phyloP scores from a whole-genome alignment of 306 rosid species.

The Mimosa pudica region DNA sequence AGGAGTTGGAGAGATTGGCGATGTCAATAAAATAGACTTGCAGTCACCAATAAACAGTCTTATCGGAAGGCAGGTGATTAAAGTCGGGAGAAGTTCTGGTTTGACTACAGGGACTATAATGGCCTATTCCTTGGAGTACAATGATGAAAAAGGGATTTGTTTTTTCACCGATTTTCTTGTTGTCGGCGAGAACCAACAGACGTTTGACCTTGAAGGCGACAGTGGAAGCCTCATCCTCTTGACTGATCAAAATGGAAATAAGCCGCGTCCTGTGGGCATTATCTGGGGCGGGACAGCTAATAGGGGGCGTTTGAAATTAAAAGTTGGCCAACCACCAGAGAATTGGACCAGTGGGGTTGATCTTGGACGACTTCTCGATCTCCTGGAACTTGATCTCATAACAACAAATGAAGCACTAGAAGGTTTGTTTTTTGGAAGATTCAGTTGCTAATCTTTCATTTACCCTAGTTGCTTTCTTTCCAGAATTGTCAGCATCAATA shows the following conservation, averaged over 20 bases:
- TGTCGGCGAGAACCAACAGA: constrained; percentile 96
- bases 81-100: constrained; percentile 99
- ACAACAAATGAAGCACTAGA: constrained; percentile 75
- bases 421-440: constrained; percentile 66
- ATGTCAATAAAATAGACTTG: constrained; percentile 82
- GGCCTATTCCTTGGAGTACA: constrained; percentile 97
- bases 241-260: constrained; percentile 74
- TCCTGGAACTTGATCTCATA: constrained; percentile 90
- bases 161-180: constrained; percentile 99
- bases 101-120: constrained; percentile 89
- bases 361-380: constrained; percentile 96
- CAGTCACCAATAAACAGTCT: constrained; percentile 93
- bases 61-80: constrained; percentile 87
- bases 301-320: constrained; percentile 87
- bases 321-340: constrained; percentile 87
- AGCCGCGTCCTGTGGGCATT: constrained; percentile 89
- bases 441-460: constrained; percentile 23
- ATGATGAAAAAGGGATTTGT: constrained; percentile 96
- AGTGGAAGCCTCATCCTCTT: constrained; percentile 98
- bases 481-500: neutral
- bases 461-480: constrained; percentile 7
- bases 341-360: constrained; percentile 99
- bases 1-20: constrained; percentile 92
- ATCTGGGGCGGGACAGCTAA: constrained; percentile 99
- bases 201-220: constrained; percentile 98